These are phyloP conservation scores for Suhomyces prunicola DNA, from an alignment of 805 yeast species.

Conservation along the genomic window DNA sequence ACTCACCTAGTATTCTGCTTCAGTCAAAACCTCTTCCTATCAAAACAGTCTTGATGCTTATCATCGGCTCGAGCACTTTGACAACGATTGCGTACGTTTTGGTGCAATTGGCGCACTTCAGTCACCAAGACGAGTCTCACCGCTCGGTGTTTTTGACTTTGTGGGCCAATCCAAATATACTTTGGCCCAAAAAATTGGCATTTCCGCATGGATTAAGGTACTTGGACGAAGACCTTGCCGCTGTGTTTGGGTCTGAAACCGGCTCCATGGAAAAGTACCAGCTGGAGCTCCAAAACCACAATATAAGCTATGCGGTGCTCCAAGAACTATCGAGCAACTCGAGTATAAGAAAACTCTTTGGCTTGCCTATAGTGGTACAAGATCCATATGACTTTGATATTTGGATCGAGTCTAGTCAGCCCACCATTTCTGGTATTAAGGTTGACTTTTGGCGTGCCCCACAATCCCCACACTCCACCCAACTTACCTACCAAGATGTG, in stretches of 20 bases:
- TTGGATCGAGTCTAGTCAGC: constrained; percentile 30
- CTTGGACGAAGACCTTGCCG: constrained; percentile 20
- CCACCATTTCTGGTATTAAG: constrained; percentile 30
- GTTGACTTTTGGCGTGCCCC: constrained; percentile 13
- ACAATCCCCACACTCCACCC: not conserved
- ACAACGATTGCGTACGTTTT: constrained; percentile 23
- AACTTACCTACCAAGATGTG: not conserved
- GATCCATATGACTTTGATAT: constrained; percentile 14
- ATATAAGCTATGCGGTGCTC: constrained; percentile 26
- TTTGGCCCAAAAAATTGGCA: constrained; percentile 17
- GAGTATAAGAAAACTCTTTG: constrained; percentile 22
- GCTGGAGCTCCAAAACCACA: constrained; percentile 15
- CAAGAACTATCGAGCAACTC: constrained; percentile 21
- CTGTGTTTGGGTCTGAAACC: constrained; percentile 13
- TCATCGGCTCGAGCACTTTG: constrained; percentile 20
- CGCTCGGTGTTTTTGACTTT: constrained; percentile 20
- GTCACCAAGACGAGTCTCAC: constrained; percentile 7
- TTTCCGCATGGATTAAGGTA: constrained; percentile 28
- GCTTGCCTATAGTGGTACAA: constrained; percentile 25
- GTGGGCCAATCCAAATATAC: constrained; percentile 28
- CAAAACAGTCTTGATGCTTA: constrained; percentile 17
- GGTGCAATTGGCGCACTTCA: constrained; percentile 14
- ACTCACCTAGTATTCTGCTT: not conserved
- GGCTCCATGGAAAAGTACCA: constrained; percentile 13
- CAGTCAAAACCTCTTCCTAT: constrained; percentile 11